Conservation (phyloP, 768 basidiomycete species). For the Serendipita indica region DNA sequence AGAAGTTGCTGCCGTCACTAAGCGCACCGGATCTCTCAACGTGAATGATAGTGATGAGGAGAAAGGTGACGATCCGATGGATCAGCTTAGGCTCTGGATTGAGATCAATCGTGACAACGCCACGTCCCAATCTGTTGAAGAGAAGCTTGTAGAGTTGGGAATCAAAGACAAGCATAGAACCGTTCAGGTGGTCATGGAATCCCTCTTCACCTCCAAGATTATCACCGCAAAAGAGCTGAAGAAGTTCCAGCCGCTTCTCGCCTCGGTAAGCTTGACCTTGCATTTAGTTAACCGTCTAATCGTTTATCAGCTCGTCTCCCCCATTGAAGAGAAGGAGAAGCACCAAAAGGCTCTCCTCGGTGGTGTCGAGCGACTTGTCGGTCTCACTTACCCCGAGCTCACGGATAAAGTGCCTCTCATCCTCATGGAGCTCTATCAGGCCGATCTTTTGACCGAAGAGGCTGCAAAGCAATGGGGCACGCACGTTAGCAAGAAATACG, state of each 20-base stretch:
- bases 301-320: conserved; percentile 53
- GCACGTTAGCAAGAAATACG: conserved; percentile 92
- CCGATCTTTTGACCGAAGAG: conserved; percentile 84
- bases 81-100: conserved; percentile 70
- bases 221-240: conserved; percentile 38
- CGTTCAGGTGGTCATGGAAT: conserved; percentile 66
- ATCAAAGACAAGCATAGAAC: conserved; percentile 93
- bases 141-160: conserved; percentile 80
- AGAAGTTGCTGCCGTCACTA: conserved; percentile 73
- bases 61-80: conserved; percentile 73
- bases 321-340: conserved; percentile 44
- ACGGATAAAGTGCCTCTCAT: conserved; percentile 69
- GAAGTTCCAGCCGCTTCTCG: conserved; percentile 52
- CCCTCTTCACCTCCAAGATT: conserved; percentile 64
- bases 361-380: conserved; percentile 78
- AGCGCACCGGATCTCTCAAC: conserved; percentile 61
- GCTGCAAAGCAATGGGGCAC: conserved; percentile 86
- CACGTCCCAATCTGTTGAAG: conserved; percentile 43
- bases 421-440: conserved; percentile 87
- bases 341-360: conserved; percentile 91
- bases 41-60: conserved; percentile 72
- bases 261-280: conserved; percentile 42
- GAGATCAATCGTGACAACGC: conserved; percentile 46
- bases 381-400: conserved; percentile 56
- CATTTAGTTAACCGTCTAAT: background rate